Base-by-base conservation (phyloP, 495 filamentous ascomycete genomes). In the Penicillium robsamsonii region DNA sequence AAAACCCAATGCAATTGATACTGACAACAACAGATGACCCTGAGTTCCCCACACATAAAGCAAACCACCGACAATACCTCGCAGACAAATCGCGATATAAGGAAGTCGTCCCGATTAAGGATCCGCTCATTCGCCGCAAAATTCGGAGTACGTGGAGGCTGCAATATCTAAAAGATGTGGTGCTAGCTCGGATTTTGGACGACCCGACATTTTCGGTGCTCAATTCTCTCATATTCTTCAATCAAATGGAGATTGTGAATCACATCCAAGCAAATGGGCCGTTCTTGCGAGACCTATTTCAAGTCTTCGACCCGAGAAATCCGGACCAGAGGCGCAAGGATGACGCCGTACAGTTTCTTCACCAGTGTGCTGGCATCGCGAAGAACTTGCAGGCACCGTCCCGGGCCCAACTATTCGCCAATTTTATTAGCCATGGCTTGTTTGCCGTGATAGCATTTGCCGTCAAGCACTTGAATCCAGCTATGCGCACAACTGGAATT, bases 131-230 rank as follows among this genome's bases (percentile, higher is more conserved):
- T 55, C 84, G 84, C 60, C 87, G 84, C 64, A 97, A 97, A 78
- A 98, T 98, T 35, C 92, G 96, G 61, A 87, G 88, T 69, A 97
- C 94, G 2, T 98, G 95, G 77, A 90, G 94, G 49, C 74, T 98
- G 18, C 94, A 96, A 65, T 98, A 98, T 68, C 78, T 98, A n/a
- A 98, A 97, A 71, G 94, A 98, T 63, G 94, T 98, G 49, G 94
- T 98, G 5, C 81, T 98, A 41, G 94, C 94, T 24, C 86, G 94
- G 46, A 97, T 97, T 56, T 80, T 98, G 40, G 94, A 98, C 70
- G 94, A 98, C 67, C 94, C 93, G 53, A 98, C 94, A 29, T 98
- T 97, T 65, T 94, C 90, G 15, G 93, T 97, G 30, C 86, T 98
- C 53, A 98, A 97, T 76, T 96, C 91, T 43, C 81, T 97, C 65